These are phyloP conservation scores for Zoysia matrella DNA, from an alignment of 202 grass and related monocot genomes.

Conservation along the genomic window DNA sequence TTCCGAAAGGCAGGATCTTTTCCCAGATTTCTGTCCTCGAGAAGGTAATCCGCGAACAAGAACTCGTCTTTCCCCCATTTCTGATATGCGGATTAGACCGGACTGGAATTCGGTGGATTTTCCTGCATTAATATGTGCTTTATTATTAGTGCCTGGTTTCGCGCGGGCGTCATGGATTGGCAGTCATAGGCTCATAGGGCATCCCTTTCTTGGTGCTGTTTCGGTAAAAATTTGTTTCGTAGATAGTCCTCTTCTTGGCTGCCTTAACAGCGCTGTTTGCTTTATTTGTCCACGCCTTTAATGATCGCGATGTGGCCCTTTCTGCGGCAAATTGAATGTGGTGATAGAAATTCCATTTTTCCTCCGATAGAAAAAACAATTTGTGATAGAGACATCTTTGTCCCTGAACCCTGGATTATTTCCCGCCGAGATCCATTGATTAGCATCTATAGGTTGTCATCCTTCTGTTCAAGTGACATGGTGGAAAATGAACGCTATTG, in stretches of 20 bases:
- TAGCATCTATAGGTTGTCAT: not conserved
- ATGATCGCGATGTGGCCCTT: conserved; percentile 39
- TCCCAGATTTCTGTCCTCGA: conserved; percentile 12
- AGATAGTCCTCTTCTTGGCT: conserved; percentile 38
- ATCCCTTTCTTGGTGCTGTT: conserved; percentile 5
- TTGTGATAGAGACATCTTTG: conserved; percentile 39
- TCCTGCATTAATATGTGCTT: conserved; percentile 9
- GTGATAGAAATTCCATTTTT: conserved; percentile 36
- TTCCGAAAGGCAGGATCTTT: not conserved
- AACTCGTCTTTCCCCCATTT: conserved; percentile 15
- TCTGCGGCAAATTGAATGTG: conserved; percentile 44
- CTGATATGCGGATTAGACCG: not conserved
- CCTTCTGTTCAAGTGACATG: conserved; percentile 5
- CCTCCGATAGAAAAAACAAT: conserved; percentile 19
- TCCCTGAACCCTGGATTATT: conserved; percentile 21
- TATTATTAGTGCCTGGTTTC: conserved; percentile 42
- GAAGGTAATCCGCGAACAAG: conserved; percentile 12
- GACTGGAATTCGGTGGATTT: not conserved
- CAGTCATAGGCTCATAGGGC: not conserved
- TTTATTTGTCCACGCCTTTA: conserved; percentile 35
- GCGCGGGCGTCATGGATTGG: conserved; percentile 1
- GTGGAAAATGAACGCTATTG: not conserved
- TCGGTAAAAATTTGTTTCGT: conserved; percentile 35
- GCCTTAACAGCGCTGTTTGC: conserved; percentile 9
- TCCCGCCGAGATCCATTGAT: too few relatives aligned